Conservation (phyloP, 192 early-diverging fungal genomes). For the Spizellomyces sp. region DNA sequence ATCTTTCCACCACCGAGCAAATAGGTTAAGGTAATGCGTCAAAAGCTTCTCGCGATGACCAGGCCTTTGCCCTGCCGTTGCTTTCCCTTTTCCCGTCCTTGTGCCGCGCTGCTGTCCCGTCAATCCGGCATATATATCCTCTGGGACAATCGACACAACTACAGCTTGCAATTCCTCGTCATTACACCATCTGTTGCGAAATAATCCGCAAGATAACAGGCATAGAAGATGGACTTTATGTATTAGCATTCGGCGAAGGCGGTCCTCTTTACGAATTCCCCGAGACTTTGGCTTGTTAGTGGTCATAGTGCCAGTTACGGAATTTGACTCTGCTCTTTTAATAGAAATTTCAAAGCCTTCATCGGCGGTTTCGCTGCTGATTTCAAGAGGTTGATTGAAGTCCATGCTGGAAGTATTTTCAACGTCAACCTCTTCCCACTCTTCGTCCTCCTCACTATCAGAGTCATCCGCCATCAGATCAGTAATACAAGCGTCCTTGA, state of each 20-base stretch:
- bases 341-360: slow-evolving; percentile 21
- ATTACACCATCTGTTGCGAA: slow-evolving; percentile 64
- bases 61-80: not conserved
- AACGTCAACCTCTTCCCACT: slow-evolving; percentile 35
- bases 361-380: not conserved
- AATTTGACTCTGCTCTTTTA: not conserved
- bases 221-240: slow-evolving; percentile 66
- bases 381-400: not conserved
- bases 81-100: slow-evolving; percentile 12
- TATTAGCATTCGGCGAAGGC: slow-evolving; percentile 51
- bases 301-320: not conserved
- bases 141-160: slow-evolving; percentile 15
- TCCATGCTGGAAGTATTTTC: not conserved
- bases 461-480: not conserved
- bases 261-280: slow-evolving; percentile 54
- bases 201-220: slow-evolving; percentile 53
- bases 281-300: slow-evolving; percentile 30
- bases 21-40: slow-evolving; percentile 10
- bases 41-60: slow-evolving; percentile 1
- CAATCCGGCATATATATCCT: slow-evolving; percentile 19
- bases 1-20: slow-evolving; percentile 26
- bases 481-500: not conserved
- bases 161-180: slow-evolving; percentile 40
- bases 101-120: not conserved
- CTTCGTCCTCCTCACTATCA: slow-evolving; percentile 34